A percentile compares a stretch with the other conserved stretches of the same genome.
Evolutionary conservation across 139 green algal genomes (phyloP).

Genomic region (Astrephomene gubernaculifera): DNA sequence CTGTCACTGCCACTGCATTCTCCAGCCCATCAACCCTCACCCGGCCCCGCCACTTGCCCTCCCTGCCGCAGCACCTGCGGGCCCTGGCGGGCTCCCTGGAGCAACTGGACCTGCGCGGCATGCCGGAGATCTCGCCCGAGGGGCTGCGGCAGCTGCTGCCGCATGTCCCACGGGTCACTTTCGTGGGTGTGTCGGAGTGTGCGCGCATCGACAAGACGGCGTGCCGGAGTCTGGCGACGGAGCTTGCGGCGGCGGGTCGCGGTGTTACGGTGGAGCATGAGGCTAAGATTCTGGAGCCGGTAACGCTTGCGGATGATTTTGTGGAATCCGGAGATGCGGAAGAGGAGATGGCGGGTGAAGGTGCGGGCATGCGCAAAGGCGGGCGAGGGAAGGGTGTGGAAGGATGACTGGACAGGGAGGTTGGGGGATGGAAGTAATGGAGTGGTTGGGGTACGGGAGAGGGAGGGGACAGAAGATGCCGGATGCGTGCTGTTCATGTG

Average conservation of each 20-base stretch:
- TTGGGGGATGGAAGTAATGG: background rate
- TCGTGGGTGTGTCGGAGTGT: background rate
- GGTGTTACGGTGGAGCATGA: slow-evolving; percentile 16
- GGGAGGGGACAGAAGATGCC: too few relatives aligned
- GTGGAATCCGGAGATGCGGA: background rate
- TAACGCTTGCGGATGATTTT: slow-evolving; percentile 17
- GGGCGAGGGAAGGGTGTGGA: background rate
- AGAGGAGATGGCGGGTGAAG: too few relatives aligned
- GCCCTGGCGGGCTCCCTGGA: background rate
- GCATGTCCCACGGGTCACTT: background rate
- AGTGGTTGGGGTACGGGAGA: too few relatives aligned
- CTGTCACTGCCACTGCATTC: background rate
- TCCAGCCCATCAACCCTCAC: background rate
- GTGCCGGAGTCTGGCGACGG: background rate
- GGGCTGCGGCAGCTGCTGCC: background rate
- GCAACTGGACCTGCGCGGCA: slow-evolving; percentile 12
- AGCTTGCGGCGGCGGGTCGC: slow-evolving; percentile 16
- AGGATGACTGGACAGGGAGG: background rate
- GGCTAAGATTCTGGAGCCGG: background rate
- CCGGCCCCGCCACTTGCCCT: background rate
- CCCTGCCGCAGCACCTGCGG: background rate
- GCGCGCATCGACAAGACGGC: background rate
- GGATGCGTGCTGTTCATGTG: too few relatives aligned
- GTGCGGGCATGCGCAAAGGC: too few relatives aligned
- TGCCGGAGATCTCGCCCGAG: background rate